phyloP scores from a whole-genome alignment of 2,329 filamentous ascomycete genomes.

The Teratosphaeria pseudoeucalypti region DNA sequence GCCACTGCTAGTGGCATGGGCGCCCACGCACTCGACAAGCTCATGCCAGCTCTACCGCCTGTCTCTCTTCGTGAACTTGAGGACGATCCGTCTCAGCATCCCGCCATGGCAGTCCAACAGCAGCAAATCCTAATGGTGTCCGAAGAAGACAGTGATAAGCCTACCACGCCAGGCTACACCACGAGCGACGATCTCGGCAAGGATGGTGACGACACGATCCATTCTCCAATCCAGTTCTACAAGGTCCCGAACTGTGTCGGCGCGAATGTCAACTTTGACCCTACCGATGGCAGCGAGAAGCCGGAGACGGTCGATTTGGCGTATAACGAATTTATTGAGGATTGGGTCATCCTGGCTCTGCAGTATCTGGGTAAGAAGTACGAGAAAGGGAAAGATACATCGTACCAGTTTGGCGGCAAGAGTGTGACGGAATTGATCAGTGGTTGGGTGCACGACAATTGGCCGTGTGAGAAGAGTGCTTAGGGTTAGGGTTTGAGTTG shows the following conservation, averaged over 20 bases:
- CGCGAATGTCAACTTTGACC: constrained; percentile 50
- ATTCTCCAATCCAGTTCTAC: constrained; percentile 64
- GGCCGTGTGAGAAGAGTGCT: constrained; percentile 29
- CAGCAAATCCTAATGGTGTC: not conserved
- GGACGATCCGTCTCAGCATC: constrained; percentile 4
- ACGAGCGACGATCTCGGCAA: constrained; percentile 73
- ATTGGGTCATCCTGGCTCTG: constrained; percentile 67
- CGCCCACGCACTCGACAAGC: not conserved
- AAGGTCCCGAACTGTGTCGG: constrained; percentile 75
- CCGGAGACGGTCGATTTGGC: constrained; percentile 75
- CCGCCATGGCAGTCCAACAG: not conserved
- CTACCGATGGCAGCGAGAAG: constrained; percentile 25
- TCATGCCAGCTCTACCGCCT: not conserved
- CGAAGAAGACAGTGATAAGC: constrained; percentile 9
- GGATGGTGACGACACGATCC: constrained; percentile 86
- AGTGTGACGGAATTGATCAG: constrained; percentile 48
- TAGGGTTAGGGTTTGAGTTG: not conserved
- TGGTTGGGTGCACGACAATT: constrained; percentile 49
- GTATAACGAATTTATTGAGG: constrained; percentile 84
- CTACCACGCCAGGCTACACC: constrained; percentile 65
- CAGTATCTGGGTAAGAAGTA: constrained; percentile 47
- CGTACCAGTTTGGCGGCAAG: constrained; percentile 41
- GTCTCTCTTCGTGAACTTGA: not conserved
- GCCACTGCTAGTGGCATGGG: not conserved
- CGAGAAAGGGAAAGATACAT: constrained; percentile 39